Evolutionary conservation across 2,329 filamentous ascomycete genomes (phyloP), one percentile per base, ranked within the genome.

Genomic region (Colletotrichum tofieldiae): DNA sequence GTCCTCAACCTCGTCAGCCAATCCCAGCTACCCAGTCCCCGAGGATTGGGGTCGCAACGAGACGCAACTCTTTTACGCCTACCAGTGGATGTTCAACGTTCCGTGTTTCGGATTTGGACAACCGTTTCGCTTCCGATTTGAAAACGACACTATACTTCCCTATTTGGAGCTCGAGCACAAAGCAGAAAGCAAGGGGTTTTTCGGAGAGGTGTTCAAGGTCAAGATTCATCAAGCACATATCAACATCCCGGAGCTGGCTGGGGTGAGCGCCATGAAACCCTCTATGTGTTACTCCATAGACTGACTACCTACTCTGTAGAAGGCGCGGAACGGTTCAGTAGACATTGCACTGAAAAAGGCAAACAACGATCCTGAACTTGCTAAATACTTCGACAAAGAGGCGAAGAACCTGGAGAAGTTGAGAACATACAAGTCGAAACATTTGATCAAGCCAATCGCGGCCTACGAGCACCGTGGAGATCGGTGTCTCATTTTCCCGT

Each of bases 391-490:
- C 37, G 52, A 65, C 43, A 65, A n/a, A 9, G 32, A 69, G 37
- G 35, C 52, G 14, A 4, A 23, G 1, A 52, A 32, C 3, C 60
- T 69, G 3, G 29, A 65, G 23, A 26, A 7, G 16, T n/a, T 52
- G 20, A 65, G 43, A 14, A 1, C 2, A 5, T 65, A 23, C 52
- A 52, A 35, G 43, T 69, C 60, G 7, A 51, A 26, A 5, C 60
- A 69, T 12, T 35, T 69, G 1, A 43, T 65, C 26, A 65, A 59
- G 9, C 66, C 60, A 5, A 59, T 69, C n/a, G 52, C 66, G 0
- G 60, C 60, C 4, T 65, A 69, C 26, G 5, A 58, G 52, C 43
- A 65, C 2, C 0, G 12, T 5, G 18, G 1, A 16, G 60, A 69
- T 43, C 26, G 43, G 11, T 65, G 59, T 9, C 20, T 72, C 5